Evolutionary conservation across 2,329 filamentous ascomycete genomes (phyloP).

Genomic region (Allantophomopsis cytisporea): DNA sequence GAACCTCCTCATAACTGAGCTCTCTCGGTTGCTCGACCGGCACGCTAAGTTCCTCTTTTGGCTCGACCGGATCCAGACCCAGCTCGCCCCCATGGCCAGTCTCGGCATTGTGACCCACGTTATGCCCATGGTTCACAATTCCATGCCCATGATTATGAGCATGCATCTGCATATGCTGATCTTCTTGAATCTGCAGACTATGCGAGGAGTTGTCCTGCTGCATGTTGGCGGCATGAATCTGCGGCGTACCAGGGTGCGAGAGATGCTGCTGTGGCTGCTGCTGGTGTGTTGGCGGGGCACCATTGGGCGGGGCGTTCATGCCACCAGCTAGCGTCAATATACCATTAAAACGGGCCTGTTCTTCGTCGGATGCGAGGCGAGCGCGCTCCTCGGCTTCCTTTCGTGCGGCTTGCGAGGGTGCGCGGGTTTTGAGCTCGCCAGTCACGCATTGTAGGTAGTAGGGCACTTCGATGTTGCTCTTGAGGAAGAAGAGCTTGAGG

Average conservation of each 20-base stretch:
- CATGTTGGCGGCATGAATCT: neutral
- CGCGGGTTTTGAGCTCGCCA: constrained; percentile 76
- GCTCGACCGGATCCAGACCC: neutral
- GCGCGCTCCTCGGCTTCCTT: constrained; percentile 55
- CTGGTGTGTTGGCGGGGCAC: neutral
- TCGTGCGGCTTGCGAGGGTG: constrained; percentile 58
- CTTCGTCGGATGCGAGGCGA: constrained; percentile 42
- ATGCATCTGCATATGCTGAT: no score
- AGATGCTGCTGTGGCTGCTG: constrained; percentile 1
- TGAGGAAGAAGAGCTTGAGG: constrained; percentile 81
- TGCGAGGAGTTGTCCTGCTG: neutral
- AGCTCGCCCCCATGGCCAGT: neutral
- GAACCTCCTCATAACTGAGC: constrained; percentile 1
- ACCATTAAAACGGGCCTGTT: constrained; percentile 45
- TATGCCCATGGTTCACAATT: no score
- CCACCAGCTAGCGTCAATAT: constrained; percentile 41
- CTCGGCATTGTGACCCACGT: no score
- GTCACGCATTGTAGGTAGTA: constrained; percentile 81
- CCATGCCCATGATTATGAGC: no score
- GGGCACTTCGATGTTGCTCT: constrained; percentile 82
- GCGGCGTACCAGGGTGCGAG: neutral
- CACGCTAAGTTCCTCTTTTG: neutral
- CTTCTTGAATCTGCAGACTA: no score
- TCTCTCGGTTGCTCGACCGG: neutral
- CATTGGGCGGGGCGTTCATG: constrained; percentile 21